Base-by-base conservation (phyloP, 2,329 filamentous ascomycete species). In the Scorias spongiosa region DNA sequence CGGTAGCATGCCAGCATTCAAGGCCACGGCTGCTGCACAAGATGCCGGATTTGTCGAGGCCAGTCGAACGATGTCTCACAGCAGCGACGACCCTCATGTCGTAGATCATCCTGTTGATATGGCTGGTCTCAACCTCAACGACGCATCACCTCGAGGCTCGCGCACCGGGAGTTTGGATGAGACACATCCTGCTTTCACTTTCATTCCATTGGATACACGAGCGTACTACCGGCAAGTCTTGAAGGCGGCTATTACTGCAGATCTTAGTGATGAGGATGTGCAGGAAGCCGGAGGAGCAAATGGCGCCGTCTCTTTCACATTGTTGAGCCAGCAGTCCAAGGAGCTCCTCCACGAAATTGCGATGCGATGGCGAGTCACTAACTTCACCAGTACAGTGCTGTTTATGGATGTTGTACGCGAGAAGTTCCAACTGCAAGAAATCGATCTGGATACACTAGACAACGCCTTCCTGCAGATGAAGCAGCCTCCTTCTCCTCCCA, bases 291-390 rank as follows among this genome's bases (percentile, higher is more conserved):
- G 68, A 48, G 65, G 66, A 11, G 67, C 63, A 10, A 67, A 68
- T 5, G 72, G 72, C 5, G 53, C 58, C 1, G 64, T 68, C 8
- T 63, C 70, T 2, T 65, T 70, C 48, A 76, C 72, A 48, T 51
- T 80, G 15, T 56, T 81, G 15, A 91, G 86, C 1, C 84, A 81
- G 54, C 76, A 83, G 48, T 91, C 86, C 2, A 74, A 78, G 41
- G 87, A 95, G 44, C 68, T 98, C 39, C 65, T 98, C 49, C 83
- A 81, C 47, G 89, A 96, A 61, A 72, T 95, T 45, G 84, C 81
- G 46, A 68, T 86, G 49, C 78, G 88, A 55, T 98, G 91, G 91
- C 80, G 91, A 41, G 74, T 98, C 48, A 87, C 89, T 2, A 79
- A 81, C 50, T 86, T 80, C 56, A 85, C 86, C 2, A 76, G 87